Evolutionary conservation across 2,329 filamentous ascomycete species (phyloP).

Genomic region (Aspergillus arachidicola): DNA sequence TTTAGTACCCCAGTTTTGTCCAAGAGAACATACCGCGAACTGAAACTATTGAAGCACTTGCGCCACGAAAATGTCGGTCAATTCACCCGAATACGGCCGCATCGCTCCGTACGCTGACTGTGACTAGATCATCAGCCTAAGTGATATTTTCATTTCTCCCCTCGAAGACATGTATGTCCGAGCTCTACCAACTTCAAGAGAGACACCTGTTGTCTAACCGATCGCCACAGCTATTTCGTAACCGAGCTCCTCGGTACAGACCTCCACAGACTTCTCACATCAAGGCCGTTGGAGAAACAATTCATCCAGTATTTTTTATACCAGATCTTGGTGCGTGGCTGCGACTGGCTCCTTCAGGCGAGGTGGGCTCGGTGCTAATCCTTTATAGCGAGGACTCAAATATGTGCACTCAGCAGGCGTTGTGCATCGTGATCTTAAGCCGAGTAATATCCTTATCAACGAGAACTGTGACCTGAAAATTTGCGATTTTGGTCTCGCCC

Average conservation of each 20-base stretch:
- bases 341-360: background rate
- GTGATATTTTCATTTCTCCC: conserved; percentile 99
- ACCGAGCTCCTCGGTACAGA: conserved; percentile 97
- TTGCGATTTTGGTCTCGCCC: conserved; percentile 95
- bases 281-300: conserved; percentile 94
- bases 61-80: conserved; percentile 86
- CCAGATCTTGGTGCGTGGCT: conserved; percentile 82
- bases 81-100: background rate
- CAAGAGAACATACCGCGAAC: conserved; percentile 94
- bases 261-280: conserved; percentile 91
- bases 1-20: conserved; percentile 99
- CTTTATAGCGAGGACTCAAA: conserved; percentile 82
- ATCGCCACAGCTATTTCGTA: conserved; percentile 78
- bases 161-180: conserved; percentile 86
- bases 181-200: background rate
- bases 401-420: conserved; percentile 99
- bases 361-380: conserved; percentile 20
- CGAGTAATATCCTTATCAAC: conserved; percentile 98
- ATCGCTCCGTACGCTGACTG: conserved; percentile 19
- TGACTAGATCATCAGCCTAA: conserved; percentile 86
- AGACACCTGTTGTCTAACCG: conserved; percentile 12
- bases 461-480: conserved; percentile 99
- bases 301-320: conserved; percentile 99
- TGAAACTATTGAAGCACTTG: conserved; percentile 96
- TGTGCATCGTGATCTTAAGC: conserved; percentile 95